Conservation (phyloP, 164 flowering plant species). For the Berberis thunbergii region DNA sequence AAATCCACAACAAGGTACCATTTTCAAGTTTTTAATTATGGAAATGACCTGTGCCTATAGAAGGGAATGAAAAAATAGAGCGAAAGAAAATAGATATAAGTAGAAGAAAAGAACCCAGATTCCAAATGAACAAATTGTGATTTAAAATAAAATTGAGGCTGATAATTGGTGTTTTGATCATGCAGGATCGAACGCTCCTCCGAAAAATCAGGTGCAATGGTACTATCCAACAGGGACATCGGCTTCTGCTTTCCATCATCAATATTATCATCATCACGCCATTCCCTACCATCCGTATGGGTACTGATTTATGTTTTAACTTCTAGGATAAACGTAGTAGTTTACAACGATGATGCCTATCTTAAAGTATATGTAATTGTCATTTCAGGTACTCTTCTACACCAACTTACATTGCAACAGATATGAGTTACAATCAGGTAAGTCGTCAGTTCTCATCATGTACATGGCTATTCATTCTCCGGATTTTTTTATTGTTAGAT, state of each 20-base stretch:
- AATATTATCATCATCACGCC: slow-evolving; percentile 31
- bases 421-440: slow-evolving; percentile 60
- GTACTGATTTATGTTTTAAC: slow-evolving; percentile 16
- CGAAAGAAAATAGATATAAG: too few species aligned
- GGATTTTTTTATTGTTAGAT: too few species aligned
- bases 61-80: too few species aligned
- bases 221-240: slow-evolving; percentile 58
- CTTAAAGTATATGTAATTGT: background rate
- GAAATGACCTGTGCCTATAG: too few species aligned
- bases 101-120: too few species aligned
- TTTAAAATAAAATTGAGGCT: too few species aligned
- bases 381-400: slow-evolving; percentile 34
- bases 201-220: slow-evolving; percentile 67
- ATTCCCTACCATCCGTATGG: slow-evolving; percentile 61
- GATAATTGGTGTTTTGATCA: background rate
- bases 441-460: background rate
- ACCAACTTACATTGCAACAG: slow-evolving; percentile 52
- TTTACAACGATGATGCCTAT: too few species aligned
- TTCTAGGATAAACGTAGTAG: too few species aligned
- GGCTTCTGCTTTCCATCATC: slow-evolving; percentile 42
- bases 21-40: too few species aligned
- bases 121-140: too few species aligned
- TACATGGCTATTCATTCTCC: too few species aligned
- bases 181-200: slow-evolving; percentile 39
- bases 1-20: slow-evolving; percentile 38